These are phyloP conservation scores for Boehmeria nivea DNA, from an alignment of 306 rosid species.

Conservation along the genomic window DNA sequence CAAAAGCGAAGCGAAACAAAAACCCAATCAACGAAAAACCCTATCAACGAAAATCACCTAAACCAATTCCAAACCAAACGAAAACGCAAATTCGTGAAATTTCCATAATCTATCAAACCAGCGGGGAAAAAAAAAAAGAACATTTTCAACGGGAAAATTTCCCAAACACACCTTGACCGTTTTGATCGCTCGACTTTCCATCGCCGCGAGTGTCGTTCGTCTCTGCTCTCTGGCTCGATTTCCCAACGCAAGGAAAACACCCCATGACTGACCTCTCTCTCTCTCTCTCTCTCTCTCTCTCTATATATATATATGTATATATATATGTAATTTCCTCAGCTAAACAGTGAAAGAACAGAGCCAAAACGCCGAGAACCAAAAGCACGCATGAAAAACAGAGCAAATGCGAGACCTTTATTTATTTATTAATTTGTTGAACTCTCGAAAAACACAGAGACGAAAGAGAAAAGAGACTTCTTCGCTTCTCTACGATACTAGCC, in stretches of 20 bases:
- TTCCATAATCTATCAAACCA: neutral
- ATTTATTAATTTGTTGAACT: neutral
- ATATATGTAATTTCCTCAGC: slow-evolving; percentile 27
- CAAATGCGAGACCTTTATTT: neutral
- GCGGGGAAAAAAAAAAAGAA: slow-evolving; percentile 22
- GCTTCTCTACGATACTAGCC: neutral
- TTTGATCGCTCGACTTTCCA: slow-evolving; percentile 32
- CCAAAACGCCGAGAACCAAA: slow-evolving; percentile 19
- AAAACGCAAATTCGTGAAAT: neutral
- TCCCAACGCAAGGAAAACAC: slow-evolving; percentile 54
- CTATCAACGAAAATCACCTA: slow-evolving; percentile 2
- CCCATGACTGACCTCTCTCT: slow-evolving; percentile 46
- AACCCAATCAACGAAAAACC: slow-evolving; percentile 7
- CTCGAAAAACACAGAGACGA: slow-evolving; percentile 1
- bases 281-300: neutral
- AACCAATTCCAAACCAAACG: neutral
- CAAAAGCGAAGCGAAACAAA: neutral
- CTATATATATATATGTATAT: no score
- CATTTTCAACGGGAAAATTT: neutral
- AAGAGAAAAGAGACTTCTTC: slow-evolving; percentile 6
- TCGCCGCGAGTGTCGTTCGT: slow-evolving; percentile 1
- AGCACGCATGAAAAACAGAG: slow-evolving; percentile 13
- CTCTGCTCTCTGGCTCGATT: slow-evolving; percentile 36
- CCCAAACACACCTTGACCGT: slow-evolving; percentile 31
- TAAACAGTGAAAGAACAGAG: slow-evolving; percentile 16